Conservation (phyloP, 2,329 filamentous ascomycete genomes). For the Neonectria faginata region DNA sequence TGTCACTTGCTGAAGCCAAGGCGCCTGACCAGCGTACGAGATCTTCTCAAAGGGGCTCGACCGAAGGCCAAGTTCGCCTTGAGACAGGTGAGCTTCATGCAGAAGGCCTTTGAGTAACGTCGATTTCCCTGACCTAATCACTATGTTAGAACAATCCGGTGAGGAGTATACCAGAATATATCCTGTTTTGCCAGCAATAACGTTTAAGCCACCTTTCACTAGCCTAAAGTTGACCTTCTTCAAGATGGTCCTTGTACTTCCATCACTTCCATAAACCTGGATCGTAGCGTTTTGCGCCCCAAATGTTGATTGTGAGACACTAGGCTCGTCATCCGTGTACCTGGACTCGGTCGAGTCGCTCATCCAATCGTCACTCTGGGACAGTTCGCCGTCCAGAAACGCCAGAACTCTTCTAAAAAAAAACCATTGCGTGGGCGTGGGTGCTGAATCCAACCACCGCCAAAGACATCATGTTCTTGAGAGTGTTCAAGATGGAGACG, state of each 20-base stretch:
- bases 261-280: not conserved
- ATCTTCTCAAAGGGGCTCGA: slow-evolving; percentile 8
- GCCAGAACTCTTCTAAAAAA: not conserved
- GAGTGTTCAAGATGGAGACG: slow-evolving; percentile 17
- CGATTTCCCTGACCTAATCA: slow-evolving; percentile 76
- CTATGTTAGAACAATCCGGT: not conserved
- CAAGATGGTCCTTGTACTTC: slow-evolving; percentile 49
- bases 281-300: not conserved
- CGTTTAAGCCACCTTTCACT: slow-evolving; percentile 70
- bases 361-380: not conserved
- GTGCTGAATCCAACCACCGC: slow-evolving; percentile 15
- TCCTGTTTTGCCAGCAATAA: slow-evolving; percentile 67
- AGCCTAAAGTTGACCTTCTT: slow-evolving; percentile 76
- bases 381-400: slow-evolving; percentile 3
- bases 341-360: not conserved
- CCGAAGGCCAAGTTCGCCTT: not conserved
- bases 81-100: slow-evolving; percentile 65
- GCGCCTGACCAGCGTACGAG: slow-evolving; percentile 60
- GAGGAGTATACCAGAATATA: not conserved
- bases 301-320: not conserved
- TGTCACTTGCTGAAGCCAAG: slow-evolving; percentile 82
- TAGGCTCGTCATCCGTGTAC: not conserved
- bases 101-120: slow-evolving; percentile 75
- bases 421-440: slow-evolving; percentile 14
- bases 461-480: slow-evolving; percentile 17